These are phyloP conservation scores for Bipolaris oryzae DNA, from an alignment of 2,329 filamentous ascomycete genomes.

Conservation along the genomic window DNA sequence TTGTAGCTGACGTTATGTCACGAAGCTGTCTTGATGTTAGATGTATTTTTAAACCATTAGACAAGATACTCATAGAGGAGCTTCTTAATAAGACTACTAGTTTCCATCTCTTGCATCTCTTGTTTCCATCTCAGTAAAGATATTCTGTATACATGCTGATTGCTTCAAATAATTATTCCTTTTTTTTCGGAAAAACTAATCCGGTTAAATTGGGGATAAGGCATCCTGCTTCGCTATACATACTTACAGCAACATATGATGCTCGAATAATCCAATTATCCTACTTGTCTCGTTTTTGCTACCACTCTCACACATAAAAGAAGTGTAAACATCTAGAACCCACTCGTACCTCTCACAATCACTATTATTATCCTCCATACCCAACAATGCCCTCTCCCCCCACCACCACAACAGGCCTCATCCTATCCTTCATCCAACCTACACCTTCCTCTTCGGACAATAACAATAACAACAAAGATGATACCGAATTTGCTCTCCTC, in stretches of 20 bases:
- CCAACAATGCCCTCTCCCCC: neutral
- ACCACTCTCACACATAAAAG: neutral
- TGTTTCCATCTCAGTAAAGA: neutral
- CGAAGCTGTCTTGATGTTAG: neutral
- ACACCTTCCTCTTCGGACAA: neutral
- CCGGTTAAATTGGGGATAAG: conserved; percentile 4
- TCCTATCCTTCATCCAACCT: neutral
- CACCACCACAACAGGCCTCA: neutral
- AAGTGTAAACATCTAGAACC: neutral
- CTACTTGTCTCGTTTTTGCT: neutral
- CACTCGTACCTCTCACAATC: no score
- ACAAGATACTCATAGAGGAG: neutral
- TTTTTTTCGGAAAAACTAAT: neutral
- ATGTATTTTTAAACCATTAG: conserved; percentile 9
- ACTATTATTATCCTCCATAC: neutral
- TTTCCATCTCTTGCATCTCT: neutral
- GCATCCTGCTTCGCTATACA: neutral
- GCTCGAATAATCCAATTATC: neutral
- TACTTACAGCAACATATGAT: neutral
- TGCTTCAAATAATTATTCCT: neutral
- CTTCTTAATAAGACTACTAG: neutral
- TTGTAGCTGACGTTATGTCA: conserved; percentile 43
- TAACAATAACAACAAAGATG: neutral
- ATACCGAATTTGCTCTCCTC: neutral
- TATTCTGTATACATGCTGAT: neutral